phyloP scores from a whole-genome alignment of 192 early-diverging fungal species.

The Coemansia sp. region DNA sequence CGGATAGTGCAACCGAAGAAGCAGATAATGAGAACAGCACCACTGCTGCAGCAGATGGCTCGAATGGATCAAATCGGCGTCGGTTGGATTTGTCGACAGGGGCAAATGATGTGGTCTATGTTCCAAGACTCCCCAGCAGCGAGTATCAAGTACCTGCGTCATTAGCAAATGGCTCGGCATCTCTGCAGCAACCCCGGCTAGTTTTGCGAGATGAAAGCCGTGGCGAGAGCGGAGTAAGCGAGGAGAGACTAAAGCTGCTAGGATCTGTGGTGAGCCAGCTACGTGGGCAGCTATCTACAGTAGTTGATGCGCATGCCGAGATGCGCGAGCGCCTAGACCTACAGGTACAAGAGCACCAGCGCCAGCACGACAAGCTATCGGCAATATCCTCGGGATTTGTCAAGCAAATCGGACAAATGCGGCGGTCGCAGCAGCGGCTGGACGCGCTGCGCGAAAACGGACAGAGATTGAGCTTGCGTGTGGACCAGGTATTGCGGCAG shows the following conservation, averaged over 20 bases:
- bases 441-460: constrained; percentile 41
- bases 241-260: constrained; percentile 36
- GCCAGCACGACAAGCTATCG: constrained; percentile 48
- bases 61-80: constrained; percentile 7
- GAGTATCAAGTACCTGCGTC: constrained; percentile 21
- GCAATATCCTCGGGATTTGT: constrained; percentile 37
- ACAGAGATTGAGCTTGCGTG: constrained; percentile 49
- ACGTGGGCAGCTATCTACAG: constrained; percentile 47
- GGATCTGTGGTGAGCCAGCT: constrained; percentile 45
- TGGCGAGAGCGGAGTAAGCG: constrained; percentile 20
- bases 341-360: constrained; percentile 49
- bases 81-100: constrained; percentile 25
- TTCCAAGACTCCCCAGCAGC: constrained; percentile 35
- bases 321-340: constrained; percentile 37
- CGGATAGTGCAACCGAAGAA: constrained; percentile 2
- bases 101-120: constrained; percentile 44
- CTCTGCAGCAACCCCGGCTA: constrained; percentile 38
- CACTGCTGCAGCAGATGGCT: not conserved
- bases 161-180: constrained; percentile 2
- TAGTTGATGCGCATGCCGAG: constrained; percentile 44
- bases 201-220: constrained; percentile 37
- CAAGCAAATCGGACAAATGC: constrained; percentile 46
- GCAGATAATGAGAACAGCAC: not conserved
- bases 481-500: constrained; percentile 62
- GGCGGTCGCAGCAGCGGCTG: constrained; percentile 42